phyloP scores from a whole-genome alignment of 345 rosid genomes.

The Gossypium turneri region DNA sequence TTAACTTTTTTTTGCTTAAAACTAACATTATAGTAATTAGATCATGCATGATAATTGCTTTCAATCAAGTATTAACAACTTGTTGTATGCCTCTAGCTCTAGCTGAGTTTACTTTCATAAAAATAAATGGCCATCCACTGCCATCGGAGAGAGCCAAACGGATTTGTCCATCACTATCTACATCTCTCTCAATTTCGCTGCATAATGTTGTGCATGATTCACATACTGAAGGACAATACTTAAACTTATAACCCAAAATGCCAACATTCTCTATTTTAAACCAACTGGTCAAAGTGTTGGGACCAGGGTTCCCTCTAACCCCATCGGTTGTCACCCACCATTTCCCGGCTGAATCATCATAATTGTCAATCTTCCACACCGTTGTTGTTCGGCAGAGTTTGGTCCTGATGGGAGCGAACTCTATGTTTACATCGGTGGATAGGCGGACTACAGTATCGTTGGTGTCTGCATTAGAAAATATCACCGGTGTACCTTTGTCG shows the following conservation, averaged over 20 bases:
- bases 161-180: not conserved
- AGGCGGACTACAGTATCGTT: not conserved
- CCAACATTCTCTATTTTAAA: slow-evolving; percentile 4
- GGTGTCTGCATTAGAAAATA: not conserved
- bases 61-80: not conserved
- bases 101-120: not conserved
- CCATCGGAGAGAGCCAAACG: not conserved
- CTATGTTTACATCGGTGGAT: not conserved
- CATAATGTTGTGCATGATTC: not conserved
- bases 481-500: not conserved
- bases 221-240: not conserved
- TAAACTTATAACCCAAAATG: not conserved
- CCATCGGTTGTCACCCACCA: slow-evolving; percentile 13
- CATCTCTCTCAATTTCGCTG: not conserved
- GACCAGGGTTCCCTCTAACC: not conserved
- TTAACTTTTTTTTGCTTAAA: too few species aligned
- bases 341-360: not conserved
- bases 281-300: not conserved
- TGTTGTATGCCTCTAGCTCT: not conserved
- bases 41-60: not conserved
- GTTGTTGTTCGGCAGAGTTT: not conserved
- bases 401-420: not conserved
- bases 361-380: slow-evolving; percentile 8
- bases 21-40: not conserved
- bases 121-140: not conserved